Base-by-base conservation (phyloP, 1,139 yeast species). In the Candida sojae region DNA sequence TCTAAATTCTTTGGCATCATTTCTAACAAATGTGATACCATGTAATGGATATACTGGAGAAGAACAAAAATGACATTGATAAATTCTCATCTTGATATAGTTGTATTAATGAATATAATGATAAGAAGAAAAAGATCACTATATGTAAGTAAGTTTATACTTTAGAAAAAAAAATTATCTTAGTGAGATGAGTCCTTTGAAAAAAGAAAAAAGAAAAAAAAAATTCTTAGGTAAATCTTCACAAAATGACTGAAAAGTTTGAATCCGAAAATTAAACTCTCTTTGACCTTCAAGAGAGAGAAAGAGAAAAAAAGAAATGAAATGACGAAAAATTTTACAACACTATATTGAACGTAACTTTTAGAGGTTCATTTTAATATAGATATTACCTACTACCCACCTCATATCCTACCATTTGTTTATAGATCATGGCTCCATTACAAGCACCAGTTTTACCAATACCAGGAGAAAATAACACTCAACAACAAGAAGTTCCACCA, bases 41-140 rank as follows among this genome's bases (percentile, higher is more conserved):
- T 93, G 97, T 52, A 96, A 92, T 44, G 99, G 99, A 60, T 91
- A 91, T 45, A 88, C 96, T 46, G 99, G 99, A 26, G 97, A 88
- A 30, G 98, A 92, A 75, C 99, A 93, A 72, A 93, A 93, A 71
- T 93, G 98, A 65, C 99, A 93, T 59, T 88, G 85, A 68, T 89
- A 84, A 48, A 93, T 86, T 83, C 99, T 88, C 99, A 93, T 92
- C 29, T 32, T 41, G 44, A 6, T 36, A 8, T 36, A 12, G 10
- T 3, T 33, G 10, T 23, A 25, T n/a, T 36, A 23, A 2, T 36
- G 17, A 23, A 8, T 17, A 32, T 26, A 9, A 17, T 17, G 21
- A 17, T 17, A 17, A 17, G n/a, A 17, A 10, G 21, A 29, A 23
- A 36, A 23, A 23, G 29, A 25, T 36, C 39, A 21, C 13, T 35